Conservation (phyloP, 306 rosid species). For the Prunus mume region DNA sequence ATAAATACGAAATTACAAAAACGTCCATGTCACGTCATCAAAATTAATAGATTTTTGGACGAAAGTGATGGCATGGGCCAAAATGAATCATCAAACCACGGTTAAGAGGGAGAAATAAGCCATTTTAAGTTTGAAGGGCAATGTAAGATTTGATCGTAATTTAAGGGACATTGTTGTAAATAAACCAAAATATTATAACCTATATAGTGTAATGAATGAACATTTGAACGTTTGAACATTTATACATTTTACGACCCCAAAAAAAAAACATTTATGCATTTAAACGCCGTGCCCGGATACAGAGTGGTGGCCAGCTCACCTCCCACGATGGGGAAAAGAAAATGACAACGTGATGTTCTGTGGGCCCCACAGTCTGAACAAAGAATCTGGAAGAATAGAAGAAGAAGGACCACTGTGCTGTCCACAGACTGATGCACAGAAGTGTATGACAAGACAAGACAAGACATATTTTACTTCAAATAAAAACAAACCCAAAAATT, state of each 20-base stretch:
- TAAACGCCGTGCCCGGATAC: background rate
- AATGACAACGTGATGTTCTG: background rate
- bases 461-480: background rate
- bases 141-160: fast-evolving
- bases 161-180: fast-evolving
- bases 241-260: too few relatives aligned
- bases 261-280: too few relatives aligned
- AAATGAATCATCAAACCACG: fast-evolving
- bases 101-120: fast-evolving
- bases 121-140: too few relatives aligned
- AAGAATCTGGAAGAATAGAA: background rate
- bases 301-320: background rate
- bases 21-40: fast-evolving
- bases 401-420: background rate
- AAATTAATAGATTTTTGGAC: fast-evolving
- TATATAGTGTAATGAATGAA: too few relatives aligned
- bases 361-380: too few relatives aligned
- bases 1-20: fast-evolving
- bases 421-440: background rate
- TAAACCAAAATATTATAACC: too few relatives aligned
- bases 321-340: background rate
- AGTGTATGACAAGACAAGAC: background rate
- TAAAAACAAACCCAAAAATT: background rate
- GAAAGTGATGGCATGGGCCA: fast-evolving
- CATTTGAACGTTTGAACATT: too few relatives aligned